Conservation (phyloP, 331 rosid species). For the Acacia pycnantha region DNA sequence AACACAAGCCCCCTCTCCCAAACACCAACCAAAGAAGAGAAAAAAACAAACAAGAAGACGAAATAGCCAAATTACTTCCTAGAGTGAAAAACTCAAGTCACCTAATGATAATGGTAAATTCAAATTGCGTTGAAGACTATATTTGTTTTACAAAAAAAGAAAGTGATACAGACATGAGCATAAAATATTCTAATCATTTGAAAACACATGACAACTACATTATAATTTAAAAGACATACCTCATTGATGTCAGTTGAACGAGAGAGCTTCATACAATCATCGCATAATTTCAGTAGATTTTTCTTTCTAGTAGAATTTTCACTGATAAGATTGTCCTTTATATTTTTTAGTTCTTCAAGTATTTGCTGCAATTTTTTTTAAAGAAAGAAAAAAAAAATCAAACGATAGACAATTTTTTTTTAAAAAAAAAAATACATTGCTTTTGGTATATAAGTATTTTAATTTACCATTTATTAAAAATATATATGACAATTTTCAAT, state of each 20-base stretch:
- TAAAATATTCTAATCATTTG: not conserved
- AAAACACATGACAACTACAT: not conserved
- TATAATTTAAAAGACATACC: slow-evolving; percentile 38
- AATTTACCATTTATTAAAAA: not conserved
- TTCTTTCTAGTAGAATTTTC: slow-evolving; percentile 31
- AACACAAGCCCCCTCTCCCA: too few species aligned
- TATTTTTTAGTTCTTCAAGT: slow-evolving; percentile 33
- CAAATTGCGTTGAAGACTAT: too few species aligned
- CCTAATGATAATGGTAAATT: not conserved
- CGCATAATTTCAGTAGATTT: slow-evolving; percentile 33
- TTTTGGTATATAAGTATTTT: not conserved
- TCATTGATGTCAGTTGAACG: slow-evolving; percentile 34
- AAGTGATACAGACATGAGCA: not conserved
- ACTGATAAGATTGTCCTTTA: slow-evolving; percentile 21
- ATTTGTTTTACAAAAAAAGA: too few species aligned
- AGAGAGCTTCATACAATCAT: slow-evolving; percentile 38
- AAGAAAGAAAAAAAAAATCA: not conserved
- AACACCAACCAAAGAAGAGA: too few species aligned
- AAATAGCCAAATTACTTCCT: too few species aligned
- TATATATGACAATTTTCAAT: not conserved
- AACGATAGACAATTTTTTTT: not conserved
- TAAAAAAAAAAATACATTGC: too few species aligned
- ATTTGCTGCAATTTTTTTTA: slow-evolving; percentile 42
- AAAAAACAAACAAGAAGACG: too few species aligned
- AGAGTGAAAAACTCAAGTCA: too few species aligned